Evolutionary conservation across 805 yeast species (phyloP).

Genomic region (Torulaspora delbrueckii): DNA sequence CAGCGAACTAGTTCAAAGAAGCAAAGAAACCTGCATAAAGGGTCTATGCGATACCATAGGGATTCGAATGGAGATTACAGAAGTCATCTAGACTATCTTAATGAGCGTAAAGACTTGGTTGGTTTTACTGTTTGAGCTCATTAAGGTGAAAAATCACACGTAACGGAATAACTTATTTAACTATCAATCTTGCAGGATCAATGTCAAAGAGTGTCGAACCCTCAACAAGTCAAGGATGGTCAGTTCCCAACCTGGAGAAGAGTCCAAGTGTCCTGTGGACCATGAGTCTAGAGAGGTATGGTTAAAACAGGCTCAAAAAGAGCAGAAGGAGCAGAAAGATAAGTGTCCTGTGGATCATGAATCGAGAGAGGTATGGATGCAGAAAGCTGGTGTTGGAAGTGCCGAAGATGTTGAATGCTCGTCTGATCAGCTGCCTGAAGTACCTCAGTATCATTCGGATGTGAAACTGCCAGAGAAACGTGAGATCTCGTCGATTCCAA

Average conservation of each 20-base stretch:
- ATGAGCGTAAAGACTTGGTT: not conserved
- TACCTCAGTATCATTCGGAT: conserved; percentile 34
- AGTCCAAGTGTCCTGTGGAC: conserved; percentile 61
- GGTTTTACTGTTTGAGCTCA: not conserved
- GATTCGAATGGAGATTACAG: not conserved
- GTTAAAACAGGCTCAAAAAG: conserved; percentile 39
- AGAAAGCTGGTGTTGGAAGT: conserved; percentile 20
- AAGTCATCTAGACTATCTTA: not conserved
- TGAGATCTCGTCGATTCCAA: conserved; percentile 75
- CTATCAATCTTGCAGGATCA: not conserved
- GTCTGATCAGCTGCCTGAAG: conserved; percentile 37
- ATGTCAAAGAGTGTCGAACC: too few species aligned
- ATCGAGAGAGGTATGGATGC: conserved; percentile 56
- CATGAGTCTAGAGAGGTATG: conserved; percentile 56
- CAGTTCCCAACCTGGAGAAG: conserved; percentile 2
- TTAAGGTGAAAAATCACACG: not conserved
- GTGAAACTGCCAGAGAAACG: conserved; percentile 62
- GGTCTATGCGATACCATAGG: not conserved
- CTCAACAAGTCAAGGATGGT: not conserved
- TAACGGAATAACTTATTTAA: not conserved
- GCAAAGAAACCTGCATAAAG: not conserved
- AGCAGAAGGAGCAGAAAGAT: conserved; percentile 2
- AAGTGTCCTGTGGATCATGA: conserved; percentile 67
- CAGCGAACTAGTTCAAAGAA: not conserved
- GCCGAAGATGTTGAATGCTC: conserved; percentile 39